Conservation (phyloP, 495 filamentous ascomycete species). For the Aspergillus ellipticus region DNA sequence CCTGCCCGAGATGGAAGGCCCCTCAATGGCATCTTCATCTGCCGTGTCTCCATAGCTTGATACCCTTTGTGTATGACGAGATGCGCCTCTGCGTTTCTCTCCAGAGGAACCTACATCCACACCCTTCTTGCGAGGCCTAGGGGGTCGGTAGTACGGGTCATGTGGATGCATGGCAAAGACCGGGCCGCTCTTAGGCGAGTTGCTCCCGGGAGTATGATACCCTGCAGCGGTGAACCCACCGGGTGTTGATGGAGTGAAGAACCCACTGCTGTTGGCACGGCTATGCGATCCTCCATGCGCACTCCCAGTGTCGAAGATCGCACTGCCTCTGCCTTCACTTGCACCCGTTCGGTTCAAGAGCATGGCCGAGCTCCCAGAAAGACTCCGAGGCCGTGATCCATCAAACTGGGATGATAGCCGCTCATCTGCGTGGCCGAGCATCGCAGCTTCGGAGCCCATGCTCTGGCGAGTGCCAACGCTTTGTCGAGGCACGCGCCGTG, state of each 20-base stretch:
- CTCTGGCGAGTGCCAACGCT: conserved; percentile 63
- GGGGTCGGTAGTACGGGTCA: conserved; percentile 83
- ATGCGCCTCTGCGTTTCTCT: conserved; percentile 34
- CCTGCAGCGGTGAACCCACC: conserved; percentile 65
- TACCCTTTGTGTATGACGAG: conserved; percentile 40
- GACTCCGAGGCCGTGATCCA: conserved; percentile 66
- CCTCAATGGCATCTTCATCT: conserved; percentile 43
- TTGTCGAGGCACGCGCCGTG: conserved; percentile 63
- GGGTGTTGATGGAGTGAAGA: conserved; percentile 65
- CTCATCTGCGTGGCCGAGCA: conserved; percentile 63
- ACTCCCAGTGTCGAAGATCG: conserved; percentile 43
- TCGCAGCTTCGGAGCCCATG: conserved; percentile 74
- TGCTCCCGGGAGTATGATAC: conserved; percentile 30
- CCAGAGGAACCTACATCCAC: conserved; percentile 44
- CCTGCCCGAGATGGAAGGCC: conserved; percentile 46
- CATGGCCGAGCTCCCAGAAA: conserved; percentile 78
- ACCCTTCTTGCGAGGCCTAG: conserved; percentile 60
- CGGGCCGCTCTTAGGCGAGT: conserved; percentile 39
- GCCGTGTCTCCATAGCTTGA: conserved; percentile 31
- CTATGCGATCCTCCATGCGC: conserved; percentile 45
- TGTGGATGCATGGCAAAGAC: conserved; percentile 46
- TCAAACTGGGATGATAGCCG: conserved; percentile 64
- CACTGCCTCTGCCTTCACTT: conserved; percentile 46
- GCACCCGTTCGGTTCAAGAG: conserved; percentile 56
- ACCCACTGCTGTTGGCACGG: conserved; percentile 46